Conservation (phyloP, 805 yeast genomes). For the Pichia californica region DNA sequence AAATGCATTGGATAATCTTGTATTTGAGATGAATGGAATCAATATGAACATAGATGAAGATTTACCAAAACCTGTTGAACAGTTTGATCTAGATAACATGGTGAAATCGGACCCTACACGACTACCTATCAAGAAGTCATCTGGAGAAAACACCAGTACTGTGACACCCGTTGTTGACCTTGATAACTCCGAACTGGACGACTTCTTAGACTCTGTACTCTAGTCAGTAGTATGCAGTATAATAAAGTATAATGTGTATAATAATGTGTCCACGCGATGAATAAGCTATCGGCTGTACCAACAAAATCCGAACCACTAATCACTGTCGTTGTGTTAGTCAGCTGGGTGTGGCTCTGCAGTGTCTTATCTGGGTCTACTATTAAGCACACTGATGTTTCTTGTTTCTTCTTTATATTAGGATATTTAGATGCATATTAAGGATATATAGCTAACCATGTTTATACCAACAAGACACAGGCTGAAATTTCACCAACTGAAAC, state of each 20-base stretch:
- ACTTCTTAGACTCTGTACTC: constrained; percentile 12
- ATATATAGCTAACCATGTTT: too few relatives aligned
- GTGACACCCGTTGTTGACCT: not conserved
- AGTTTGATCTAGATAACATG: constrained; percentile 10
- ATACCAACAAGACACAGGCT: constrained; percentile 6
- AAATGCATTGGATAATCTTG: constrained; percentile 12
- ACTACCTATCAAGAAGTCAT: too few relatives aligned
- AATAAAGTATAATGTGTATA: not conserved
- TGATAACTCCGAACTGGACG: constrained; percentile 7
- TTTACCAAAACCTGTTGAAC: not conserved
- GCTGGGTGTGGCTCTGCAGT: too few relatives aligned
- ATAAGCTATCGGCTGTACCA: too few relatives aligned
- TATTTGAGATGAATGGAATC: constrained; percentile 10
- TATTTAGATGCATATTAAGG: not conserved
- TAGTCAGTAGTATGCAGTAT: not conserved
- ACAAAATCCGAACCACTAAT: too few relatives aligned
- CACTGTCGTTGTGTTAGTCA: too few relatives aligned
- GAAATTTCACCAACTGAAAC: not conserved
- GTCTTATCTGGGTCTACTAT: too few relatives aligned
- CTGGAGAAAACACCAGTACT: too few relatives aligned
- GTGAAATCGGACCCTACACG: not conserved
- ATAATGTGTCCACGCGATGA: too few relatives aligned
- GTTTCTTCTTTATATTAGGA: not conserved
- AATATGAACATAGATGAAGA: constrained; percentile 2
- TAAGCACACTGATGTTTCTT: too few relatives aligned